Evolutionary conservation across 352 stramenopile species (phyloP).

Genomic region (Globisporangium nagaii): DNA sequence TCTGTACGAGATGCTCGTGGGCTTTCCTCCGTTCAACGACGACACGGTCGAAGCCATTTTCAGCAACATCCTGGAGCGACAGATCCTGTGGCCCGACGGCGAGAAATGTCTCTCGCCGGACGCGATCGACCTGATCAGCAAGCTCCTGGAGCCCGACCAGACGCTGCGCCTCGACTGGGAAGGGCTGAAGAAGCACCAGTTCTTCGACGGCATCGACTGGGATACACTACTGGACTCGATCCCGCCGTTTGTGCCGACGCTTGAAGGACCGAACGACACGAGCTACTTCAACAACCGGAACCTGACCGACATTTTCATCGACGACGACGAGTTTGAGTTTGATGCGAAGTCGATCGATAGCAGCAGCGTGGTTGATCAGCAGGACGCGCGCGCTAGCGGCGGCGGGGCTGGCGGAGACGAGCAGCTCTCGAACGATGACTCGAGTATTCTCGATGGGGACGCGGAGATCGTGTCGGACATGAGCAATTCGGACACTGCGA

Average conservation of each 20-base stretch:
- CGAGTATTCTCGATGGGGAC: neutral
- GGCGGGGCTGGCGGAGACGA: neutral
- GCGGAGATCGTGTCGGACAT: neutral
- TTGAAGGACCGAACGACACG: slow-evolving; percentile 83
- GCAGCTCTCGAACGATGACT: neutral
- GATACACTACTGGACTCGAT: slow-evolving; percentile 72
- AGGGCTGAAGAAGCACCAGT: slow-evolving; percentile 54
- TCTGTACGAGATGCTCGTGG: slow-evolving; percentile 86
- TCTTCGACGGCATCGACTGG: slow-evolving; percentile 81
- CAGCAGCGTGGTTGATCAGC: slow-evolving; percentile 5
- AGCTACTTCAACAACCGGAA: slow-evolving; percentile 90
- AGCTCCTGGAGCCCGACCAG: slow-evolving; percentile 64
- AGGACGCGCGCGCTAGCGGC: neutral
- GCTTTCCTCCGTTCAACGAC: slow-evolving; percentile 87
- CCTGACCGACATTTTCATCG: slow-evolving; percentile 81
- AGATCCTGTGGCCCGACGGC: slow-evolving; percentile 86
- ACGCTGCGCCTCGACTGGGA: slow-evolving; percentile 62
- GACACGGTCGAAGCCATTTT: slow-evolving; percentile 87
- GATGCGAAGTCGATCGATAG: slow-evolving; percentile 32
- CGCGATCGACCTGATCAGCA: slow-evolving; percentile 81
- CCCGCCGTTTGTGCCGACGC: slow-evolving; percentile 81
- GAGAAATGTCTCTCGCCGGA: slow-evolving; percentile 81
- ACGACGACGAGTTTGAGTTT: slow-evolving; percentile 73
- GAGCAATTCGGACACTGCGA: slow-evolving; percentile 9
- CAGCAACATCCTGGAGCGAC: slow-evolving; percentile 73